These are phyloP conservation scores for Sungouiozyma ichnusensis DNA, from an alignment of 805 yeast genomes.

Conservation along the genomic window DNA sequence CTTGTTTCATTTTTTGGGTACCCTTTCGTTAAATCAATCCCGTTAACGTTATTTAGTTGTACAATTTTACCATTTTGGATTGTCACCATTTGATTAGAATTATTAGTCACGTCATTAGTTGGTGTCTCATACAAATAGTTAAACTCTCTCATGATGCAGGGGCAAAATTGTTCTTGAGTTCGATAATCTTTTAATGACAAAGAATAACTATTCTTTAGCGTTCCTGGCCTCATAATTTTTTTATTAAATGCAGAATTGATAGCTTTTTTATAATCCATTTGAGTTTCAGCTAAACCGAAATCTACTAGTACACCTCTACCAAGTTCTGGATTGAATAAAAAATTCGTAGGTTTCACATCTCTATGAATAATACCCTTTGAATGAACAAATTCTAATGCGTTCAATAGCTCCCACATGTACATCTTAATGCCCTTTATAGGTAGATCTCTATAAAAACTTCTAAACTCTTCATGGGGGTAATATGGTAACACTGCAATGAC, in stretches of 20 bases:
- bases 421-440: conserved; percentile 69
- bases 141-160: conserved; percentile 39
- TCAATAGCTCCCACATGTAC: conserved; percentile 70
- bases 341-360: conserved; percentile 81
- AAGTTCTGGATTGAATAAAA: conserved; percentile 52
- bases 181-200: conserved; percentile 11
- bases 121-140: neutral
- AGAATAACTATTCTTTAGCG: neutral
- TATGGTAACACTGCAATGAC: conserved; percentile 88
- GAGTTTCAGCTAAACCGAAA: conserved; percentile 81
- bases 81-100: conserved; percentile 13
- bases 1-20: conserved; percentile 81
- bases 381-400: conserved; percentile 62
- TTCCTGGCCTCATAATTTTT: neutral
- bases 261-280: conserved; percentile 14
- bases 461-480: conserved; percentile 81
- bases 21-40: conserved; percentile 42
- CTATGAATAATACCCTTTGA: conserved; percentile 73
- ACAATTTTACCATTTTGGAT: conserved; percentile 26
- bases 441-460: conserved; percentile 73
- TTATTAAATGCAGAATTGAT: conserved; percentile 1
- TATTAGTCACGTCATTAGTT: neutral
- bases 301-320: conserved; percentile 81
- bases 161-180: conserved; percentile 37
- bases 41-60: conserved; percentile 24